Evolutionary conservation across 1,139 yeast genomes (phyloP).

Genomic region (Magnusiomyces sp.): DNA sequence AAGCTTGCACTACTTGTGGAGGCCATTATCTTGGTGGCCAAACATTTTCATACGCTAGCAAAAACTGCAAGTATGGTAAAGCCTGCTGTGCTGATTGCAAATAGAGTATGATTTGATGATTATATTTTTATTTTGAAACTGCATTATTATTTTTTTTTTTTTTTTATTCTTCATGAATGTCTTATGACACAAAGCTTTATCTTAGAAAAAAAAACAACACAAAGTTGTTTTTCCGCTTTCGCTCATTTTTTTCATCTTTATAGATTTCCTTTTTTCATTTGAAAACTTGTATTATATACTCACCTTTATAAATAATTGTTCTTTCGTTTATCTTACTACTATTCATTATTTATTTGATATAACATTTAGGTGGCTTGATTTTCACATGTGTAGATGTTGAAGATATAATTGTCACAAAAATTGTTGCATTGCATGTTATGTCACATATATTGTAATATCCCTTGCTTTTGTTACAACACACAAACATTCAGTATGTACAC

Average conservation of each 20-base stretch:
- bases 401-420: no score
- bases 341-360: no score
- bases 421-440: no score
- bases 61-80: neutral
- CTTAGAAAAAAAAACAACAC: no score
- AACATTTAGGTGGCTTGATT: no score
- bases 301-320: no score
- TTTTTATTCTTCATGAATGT: neutral
- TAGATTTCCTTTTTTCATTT: neutral
- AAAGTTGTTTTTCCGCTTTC: no score
- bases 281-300: neutral
- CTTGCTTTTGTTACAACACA: no score
- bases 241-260: neutral
- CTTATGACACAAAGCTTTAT: neutral
- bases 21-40: constrained; percentile 1
- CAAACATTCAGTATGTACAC: no score
- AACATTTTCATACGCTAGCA: neutral
- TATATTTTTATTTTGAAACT: neutral
- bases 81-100: neutral
- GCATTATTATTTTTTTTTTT: neutral
- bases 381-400: no score
- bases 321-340: neutral
- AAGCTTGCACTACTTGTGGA: constrained; percentile 2
- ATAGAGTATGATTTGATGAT: neutral
- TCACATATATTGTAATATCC: no score